Percentiles rank a stretch among this genome's conserved stretches.
phyloP scores from a whole-genome alignment of 2,329 filamentous ascomycete genomes.

The Talaromyces sp. region DNA sequence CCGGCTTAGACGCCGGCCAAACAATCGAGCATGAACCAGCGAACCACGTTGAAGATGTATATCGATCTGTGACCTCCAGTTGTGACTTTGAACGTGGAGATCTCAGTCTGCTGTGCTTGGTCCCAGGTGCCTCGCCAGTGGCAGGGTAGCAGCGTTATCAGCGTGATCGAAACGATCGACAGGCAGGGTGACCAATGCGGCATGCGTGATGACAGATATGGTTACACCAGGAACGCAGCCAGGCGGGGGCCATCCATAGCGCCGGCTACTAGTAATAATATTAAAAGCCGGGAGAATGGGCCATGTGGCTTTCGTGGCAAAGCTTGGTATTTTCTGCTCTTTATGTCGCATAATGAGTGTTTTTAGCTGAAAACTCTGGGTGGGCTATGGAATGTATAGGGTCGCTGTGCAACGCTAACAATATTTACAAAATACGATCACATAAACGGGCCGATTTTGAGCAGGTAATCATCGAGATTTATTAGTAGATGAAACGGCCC shows the following conservation, averaged over 20 bases:
- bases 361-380: neutral
- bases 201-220: slow-evolving; percentile 1
- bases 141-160: neutral
- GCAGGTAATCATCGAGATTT: neutral
- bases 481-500: neutral
- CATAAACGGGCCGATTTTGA: neutral
- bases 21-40: neutral
- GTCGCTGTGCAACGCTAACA: neutral
- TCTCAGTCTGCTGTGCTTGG: neutral
- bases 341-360: neutral
- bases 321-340: neutral
- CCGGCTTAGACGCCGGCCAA: neutral
- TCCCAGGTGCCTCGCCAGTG: neutral
- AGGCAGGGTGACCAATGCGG: neutral
- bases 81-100: neutral
- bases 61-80: neutral
- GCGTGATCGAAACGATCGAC: neutral
- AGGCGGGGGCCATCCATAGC: neutral
- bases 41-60: neutral
- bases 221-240: neutral
- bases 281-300: neutral
- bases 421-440: neutral
- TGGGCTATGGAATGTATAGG: neutral
- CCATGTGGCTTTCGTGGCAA: neutral
- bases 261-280: neutral